Evolutionary conservation across 257 asterid genomes (phyloP).

Genomic region (Solanum verrucosum): DNA sequence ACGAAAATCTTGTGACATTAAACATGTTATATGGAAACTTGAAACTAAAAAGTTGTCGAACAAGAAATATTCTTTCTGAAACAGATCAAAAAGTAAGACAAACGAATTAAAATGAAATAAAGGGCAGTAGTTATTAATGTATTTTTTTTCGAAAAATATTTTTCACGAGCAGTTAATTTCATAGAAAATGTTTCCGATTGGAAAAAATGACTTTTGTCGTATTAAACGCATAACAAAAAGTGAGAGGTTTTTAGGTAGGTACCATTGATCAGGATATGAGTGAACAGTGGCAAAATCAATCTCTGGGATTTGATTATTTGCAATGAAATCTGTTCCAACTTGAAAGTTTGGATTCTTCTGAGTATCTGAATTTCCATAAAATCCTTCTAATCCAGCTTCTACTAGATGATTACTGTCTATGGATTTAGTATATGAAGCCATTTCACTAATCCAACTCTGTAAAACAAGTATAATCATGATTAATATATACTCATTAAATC

Average conservation of each 20-base stretch:
- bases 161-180: not conserved
- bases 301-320: conserved; percentile 43
- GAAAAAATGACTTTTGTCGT: not conserved
- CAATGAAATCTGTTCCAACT: conserved; percentile 55
- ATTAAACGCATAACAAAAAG: not conserved
- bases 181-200: not conserved
- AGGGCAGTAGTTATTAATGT: not conserved
- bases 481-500: not conserved
- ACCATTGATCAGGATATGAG: conserved; percentile 64
- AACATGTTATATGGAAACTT: not conserved
- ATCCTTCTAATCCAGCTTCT: conserved; percentile 66
- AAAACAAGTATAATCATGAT: not conserved
- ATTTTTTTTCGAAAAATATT: not conserved
- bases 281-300: conserved; percentile 65
- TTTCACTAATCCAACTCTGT: conserved; percentile 64
- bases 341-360: conserved; percentile 31
- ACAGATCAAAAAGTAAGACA: not conserved
- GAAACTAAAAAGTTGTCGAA: too few relatives aligned
- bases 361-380: conserved; percentile 36
- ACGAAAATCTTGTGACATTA: too few relatives aligned
- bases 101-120: too few relatives aligned
- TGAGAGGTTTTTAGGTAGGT: not conserved
- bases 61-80: not conserved
- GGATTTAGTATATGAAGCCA: conserved; percentile 59
- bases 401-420: conserved; percentile 48